A percentile compares a stretch with the other conserved stretches of the same genome.
These are phyloP conservation scores for Coccomyxa sp. DNA, from an alignment of 139 green algal species.

Conservation along the genomic window DNA sequence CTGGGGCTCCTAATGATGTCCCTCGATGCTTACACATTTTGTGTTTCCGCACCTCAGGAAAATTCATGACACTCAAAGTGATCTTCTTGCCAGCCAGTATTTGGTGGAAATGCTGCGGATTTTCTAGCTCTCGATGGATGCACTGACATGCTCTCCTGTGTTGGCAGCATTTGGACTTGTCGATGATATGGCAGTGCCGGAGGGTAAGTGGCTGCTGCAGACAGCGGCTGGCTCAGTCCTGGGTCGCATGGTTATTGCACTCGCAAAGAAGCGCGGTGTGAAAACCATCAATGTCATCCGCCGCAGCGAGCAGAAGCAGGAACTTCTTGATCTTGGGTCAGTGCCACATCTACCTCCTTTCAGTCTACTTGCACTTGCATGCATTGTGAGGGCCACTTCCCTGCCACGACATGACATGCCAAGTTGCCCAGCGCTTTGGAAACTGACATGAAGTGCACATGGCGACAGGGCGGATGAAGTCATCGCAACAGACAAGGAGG, in stretches of 20 bases:
- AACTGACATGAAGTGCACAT: too few relatives aligned
- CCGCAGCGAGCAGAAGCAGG: constrained; percentile 20
- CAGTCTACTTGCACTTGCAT: background rate
- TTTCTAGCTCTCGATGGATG: background rate
- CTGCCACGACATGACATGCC: background rate
- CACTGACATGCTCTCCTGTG: constrained; percentile 13
- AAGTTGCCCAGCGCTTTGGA: too few relatives aligned
- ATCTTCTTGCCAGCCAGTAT: background rate
- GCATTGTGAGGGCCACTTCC: background rate
- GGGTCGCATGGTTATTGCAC: constrained; percentile 34
- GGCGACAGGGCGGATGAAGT: constrained; percentile 31
- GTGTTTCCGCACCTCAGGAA: background rate
- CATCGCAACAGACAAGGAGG: constrained; percentile 20
- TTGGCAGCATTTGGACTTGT: constrained; percentile 46
- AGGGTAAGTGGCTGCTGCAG: constrained; percentile 41
- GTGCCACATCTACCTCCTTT: background rate
- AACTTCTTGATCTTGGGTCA: constrained; percentile 41
- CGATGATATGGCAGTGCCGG: constrained; percentile 21
- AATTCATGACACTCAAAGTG: background rate
- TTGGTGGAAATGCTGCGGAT: background rate
- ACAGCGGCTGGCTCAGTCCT: constrained; percentile 45
- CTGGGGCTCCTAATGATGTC: background rate
- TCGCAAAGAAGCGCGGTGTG: constrained; percentile 29
- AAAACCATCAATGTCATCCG: constrained; percentile 49
- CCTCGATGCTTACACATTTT: constrained; percentile 31